Conservation (phyloP, 371 early-diverging fungal genomes). For the Nematocida displodere region DNA sequence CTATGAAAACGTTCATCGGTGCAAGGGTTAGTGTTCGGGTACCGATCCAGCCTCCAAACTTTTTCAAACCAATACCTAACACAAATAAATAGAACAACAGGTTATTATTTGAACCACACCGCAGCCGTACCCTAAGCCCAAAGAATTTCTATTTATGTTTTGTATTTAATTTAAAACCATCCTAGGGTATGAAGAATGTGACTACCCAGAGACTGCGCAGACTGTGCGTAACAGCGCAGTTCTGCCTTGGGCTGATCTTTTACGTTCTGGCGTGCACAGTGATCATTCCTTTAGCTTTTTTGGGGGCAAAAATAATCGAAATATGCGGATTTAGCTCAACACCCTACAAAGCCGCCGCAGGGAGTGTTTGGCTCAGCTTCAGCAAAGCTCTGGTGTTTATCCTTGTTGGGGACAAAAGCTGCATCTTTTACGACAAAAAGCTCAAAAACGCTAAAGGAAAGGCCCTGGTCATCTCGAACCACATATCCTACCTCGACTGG, state of each 20-base stretch:
- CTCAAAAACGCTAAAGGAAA: not conserved
- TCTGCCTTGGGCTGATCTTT: constrained; percentile 6
- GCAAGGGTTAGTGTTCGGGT: not conserved
- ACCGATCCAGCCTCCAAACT: not conserved
- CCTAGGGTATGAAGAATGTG: too few species aligned
- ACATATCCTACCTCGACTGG: constrained; percentile 46
- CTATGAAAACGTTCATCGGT: constrained; percentile 13
- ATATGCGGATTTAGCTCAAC: not conserved
- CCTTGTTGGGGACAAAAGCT: constrained; percentile 25
- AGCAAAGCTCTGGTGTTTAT: constrained; percentile 23
- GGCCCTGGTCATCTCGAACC: constrained; percentile 26
- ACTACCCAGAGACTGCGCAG: too few species aligned
- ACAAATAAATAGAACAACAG: not conserved
- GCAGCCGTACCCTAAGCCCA: too few species aligned
- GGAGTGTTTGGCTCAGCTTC: constrained; percentile 21
- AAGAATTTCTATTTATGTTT: too few species aligned
- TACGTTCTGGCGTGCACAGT: constrained; percentile 8
- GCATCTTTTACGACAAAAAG: not conserved
- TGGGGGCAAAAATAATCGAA: not conserved
- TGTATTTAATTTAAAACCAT: too few species aligned
- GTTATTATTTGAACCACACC: not conserved
- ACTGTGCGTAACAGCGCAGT: too few species aligned
- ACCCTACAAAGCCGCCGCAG: constrained; percentile 1
- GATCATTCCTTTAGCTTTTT: constrained; percentile 16
- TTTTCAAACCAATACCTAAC: not conserved